phyloP scores from a whole-genome alignment of 78 protist species.

The Polysphondylium violaceum region DNA sequence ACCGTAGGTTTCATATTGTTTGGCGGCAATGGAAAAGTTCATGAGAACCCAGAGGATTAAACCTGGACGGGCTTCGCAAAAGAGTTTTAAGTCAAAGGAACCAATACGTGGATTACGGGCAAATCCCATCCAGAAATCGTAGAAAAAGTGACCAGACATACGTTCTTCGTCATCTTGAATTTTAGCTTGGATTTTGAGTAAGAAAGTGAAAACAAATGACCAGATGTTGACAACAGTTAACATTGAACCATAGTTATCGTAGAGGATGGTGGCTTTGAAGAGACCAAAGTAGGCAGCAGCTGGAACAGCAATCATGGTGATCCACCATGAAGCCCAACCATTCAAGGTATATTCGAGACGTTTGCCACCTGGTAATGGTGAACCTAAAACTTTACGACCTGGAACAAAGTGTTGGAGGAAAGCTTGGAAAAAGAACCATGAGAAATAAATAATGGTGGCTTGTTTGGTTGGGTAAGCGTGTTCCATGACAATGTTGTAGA shows the following conservation, averaged over 20 bases:
- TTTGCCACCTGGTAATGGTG: slow-evolving; percentile 57
- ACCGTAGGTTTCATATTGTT: slow-evolving; percentile 83
- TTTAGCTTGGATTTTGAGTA: slow-evolving; percentile 37
- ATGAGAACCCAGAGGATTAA: slow-evolving; percentile 89
- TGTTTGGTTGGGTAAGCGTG: slow-evolving; percentile 69
- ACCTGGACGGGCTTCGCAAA: slow-evolving; percentile 95
- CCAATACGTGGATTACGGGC: slow-evolving; percentile 93
- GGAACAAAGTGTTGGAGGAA: slow-evolving; percentile 63
- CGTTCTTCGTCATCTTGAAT: slow-evolving; percentile 36
- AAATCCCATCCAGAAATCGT: slow-evolving; percentile 93
- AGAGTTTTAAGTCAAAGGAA: slow-evolving; percentile 88
- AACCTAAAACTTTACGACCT: slow-evolving; percentile 41
- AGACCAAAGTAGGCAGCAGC: slow-evolving; percentile 25
- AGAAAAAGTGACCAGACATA: slow-evolving; percentile 66
- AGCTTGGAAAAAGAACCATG: slow-evolving; percentile 75
- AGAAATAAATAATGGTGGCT: slow-evolving; percentile 52
- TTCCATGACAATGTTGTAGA: slow-evolving; percentile 27
- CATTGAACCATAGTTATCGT: slow-evolving; percentile 55
- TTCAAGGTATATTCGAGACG: slow-evolving; percentile 62
- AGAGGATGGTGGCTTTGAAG: slow-evolving; percentile 62
- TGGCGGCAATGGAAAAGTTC: slow-evolving; percentile 69
- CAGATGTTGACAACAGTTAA: slow-evolving; percentile 53
- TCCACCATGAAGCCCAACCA: slow-evolving; percentile 77
- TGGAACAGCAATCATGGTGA: slow-evolving; percentile 29
- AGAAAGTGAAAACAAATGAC: slow-evolving; percentile 65